Percentiles rank a stretch among this genome's conserved stretches.
Evolutionary conservation across 2,329 filamentous ascomycete genomes (phyloP).

Genomic region (Aspergillus persii): DNA sequence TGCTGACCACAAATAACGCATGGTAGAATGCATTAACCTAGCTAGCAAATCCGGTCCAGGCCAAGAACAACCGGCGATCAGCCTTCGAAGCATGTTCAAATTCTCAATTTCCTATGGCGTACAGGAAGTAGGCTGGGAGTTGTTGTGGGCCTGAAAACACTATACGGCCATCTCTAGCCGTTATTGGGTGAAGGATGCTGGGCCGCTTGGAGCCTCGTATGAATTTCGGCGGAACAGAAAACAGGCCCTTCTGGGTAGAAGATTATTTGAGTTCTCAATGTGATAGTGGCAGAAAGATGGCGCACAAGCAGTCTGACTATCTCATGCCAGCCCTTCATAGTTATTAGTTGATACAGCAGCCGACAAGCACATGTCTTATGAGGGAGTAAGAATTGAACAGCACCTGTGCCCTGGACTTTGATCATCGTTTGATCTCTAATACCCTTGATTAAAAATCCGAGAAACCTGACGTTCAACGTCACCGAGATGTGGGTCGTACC

Average conservation of each 20-base stretch:
- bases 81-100: not conserved
- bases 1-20: too few relatives aligned
- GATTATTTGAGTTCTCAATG: not conserved
- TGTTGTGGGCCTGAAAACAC: not conserved
- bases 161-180: not conserved
- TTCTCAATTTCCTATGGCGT: not conserved
- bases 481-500: not conserved
- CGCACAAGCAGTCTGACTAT: too few relatives aligned
- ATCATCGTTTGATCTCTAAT: too few relatives aligned
- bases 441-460: not conserved
- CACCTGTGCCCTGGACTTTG: too few relatives aligned
- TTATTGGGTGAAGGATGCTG: not conserved
- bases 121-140: not conserved
- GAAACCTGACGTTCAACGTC: not conserved
- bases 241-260: not conserved
- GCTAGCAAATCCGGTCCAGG: not conserved
- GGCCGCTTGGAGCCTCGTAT: not conserved
- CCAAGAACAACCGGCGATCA: not conserved
- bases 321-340: too few relatives aligned
- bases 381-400: too few relatives aligned
- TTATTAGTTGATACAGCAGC: too few relatives aligned
- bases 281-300: too few relatives aligned
- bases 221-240: not conserved
- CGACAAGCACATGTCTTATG: too few relatives aligned
- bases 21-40: too few relatives aligned